A percentile compares a stretch with the other conserved stretches of the same genome.
phyloP scores from a whole-genome alignment of 257 asterid species.

The Linderniella brevidens region DNA sequence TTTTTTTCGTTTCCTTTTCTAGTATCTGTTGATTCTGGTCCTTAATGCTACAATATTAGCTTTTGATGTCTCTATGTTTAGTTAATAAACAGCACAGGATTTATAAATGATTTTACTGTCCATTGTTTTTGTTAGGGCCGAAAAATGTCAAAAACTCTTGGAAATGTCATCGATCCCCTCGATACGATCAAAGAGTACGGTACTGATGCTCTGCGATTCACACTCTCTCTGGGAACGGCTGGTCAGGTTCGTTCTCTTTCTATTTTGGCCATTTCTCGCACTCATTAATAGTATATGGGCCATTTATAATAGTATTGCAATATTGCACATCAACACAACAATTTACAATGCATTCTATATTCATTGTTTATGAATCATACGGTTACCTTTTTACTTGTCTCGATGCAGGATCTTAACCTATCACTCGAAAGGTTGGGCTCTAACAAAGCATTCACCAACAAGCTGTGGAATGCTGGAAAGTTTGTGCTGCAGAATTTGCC shows the following conservation, averaged over 20 bases:
- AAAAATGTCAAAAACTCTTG: conserved; percentile 92
- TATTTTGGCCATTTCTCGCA: conserved; percentile 1
- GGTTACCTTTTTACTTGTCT: conserved; percentile 8
- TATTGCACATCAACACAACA: no score
- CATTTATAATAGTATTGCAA: no score
- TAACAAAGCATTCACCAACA: conserved; percentile 93
- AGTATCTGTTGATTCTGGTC: no score
- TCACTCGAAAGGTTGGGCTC: conserved; percentile 76
- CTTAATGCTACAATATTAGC: background rate
- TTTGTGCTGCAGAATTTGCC: conserved; percentile 89
- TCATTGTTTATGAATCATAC: conserved; percentile 4
- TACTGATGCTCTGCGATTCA: conserved; percentile 88
- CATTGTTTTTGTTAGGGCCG: conserved; percentile 54
- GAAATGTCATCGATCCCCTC: conserved; percentile 85
- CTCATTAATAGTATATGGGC: background rate
- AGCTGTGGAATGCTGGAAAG: conserved; percentile 98
- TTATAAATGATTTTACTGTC: background rate
- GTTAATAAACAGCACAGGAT: no score
- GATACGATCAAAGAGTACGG: conserved; percentile 84
- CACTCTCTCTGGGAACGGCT: conserved; percentile 90
- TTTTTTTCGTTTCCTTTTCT: no score
- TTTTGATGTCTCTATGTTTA: no score
- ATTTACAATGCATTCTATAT: background rate
- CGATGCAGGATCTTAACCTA: conserved; percentile 70
- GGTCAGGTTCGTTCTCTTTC: conserved; percentile 66